These are phyloP conservation scores for Kodamaea derodonti DNA, from an alignment of 1,139 yeast genomes.

Conservation along the genomic window DNA sequence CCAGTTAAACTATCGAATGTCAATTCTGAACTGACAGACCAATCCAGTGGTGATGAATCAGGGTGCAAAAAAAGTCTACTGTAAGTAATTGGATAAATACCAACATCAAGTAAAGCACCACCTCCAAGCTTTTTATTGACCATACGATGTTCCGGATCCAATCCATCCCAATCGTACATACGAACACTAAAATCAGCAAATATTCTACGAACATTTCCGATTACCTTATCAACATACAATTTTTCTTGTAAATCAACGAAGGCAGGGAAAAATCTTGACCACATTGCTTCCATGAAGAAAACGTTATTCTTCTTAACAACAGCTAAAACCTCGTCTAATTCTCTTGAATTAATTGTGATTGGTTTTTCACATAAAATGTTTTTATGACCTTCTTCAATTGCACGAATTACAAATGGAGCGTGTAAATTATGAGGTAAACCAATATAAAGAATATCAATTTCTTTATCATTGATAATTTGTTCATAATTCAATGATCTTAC, in stretches of 20 bases:
- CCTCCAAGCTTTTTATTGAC: constrained; percentile 51
- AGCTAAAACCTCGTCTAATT: constrained; percentile 40
- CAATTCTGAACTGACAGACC: constrained; percentile 16
- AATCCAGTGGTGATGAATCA: constrained; percentile 13
- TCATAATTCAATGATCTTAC: constrained; percentile 19
- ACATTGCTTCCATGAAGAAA: constrained; percentile 61
- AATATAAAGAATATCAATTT: constrained; percentile 52
- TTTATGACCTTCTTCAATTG: constrained; percentile 48
- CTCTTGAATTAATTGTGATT: constrained; percentile 48
- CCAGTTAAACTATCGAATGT: constrained; percentile 16
- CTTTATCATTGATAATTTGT: constrained; percentile 37
- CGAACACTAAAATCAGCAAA: constrained; percentile 37
- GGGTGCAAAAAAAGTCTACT: constrained; percentile 38
- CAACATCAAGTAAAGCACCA: constrained; percentile 59
- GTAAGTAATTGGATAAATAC: constrained; percentile 55
- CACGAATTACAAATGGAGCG: constrained; percentile 44
- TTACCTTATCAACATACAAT: constrained; percentile 39
- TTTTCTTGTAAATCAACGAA: constrained; percentile 33
- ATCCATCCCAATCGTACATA: constrained; percentile 20
- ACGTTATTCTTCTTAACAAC: constrained; percentile 44
- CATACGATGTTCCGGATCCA: constrained; percentile 16
- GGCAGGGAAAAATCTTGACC: constrained; percentile 63
- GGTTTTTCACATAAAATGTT: constrained; percentile 65
- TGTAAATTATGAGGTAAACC: constrained; percentile 61
- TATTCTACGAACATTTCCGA: constrained; percentile 47